phyloP scores from a whole-genome alignment of 2,329 filamentous ascomycete genomes.

The Delphinella strobiligena region DNA sequence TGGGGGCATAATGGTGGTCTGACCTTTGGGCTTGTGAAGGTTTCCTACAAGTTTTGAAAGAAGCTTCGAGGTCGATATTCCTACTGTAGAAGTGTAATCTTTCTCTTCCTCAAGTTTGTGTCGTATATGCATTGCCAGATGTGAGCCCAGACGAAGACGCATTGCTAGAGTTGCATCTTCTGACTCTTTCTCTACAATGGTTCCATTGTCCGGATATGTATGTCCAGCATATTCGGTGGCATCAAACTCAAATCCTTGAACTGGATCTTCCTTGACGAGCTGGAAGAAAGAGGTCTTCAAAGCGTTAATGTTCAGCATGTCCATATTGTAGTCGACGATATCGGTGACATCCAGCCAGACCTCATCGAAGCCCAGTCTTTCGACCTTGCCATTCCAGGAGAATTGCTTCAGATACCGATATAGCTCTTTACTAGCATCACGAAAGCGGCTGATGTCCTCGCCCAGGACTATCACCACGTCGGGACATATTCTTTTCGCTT shows the following conservation, averaged over 20 bases:
- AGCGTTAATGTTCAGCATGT: constrained; percentile 54
- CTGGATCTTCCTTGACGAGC: constrained; percentile 60
- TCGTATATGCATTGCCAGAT: constrained; percentile 66
- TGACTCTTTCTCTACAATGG: constrained; percentile 5
- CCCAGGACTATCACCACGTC: constrained; percentile 77
- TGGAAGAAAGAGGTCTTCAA: constrained; percentile 66
- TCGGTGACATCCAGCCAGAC: constrained; percentile 73
- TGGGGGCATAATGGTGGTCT: constrained; percentile 70
- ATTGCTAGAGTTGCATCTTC: constrained; percentile 22
- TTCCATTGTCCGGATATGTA: constrained; percentile 34
- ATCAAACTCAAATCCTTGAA: constrained; percentile 69
- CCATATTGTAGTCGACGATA: constrained; percentile 69
- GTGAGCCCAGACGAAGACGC: constrained; percentile 64
- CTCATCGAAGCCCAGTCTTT: constrained; percentile 85
- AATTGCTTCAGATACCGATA: constrained; percentile 60
- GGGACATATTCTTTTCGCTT: constrained; percentile 69
- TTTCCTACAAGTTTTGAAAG: constrained; percentile 76
- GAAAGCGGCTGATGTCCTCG: constrained; percentile 75
- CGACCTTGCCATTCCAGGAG: constrained; percentile 67
- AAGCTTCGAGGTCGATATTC: constrained; percentile 77
- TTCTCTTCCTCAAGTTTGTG: constrained; percentile 59
- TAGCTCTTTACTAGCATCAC: constrained; percentile 71
- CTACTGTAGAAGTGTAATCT: constrained; percentile 79
- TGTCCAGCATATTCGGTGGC: constrained; percentile 55
- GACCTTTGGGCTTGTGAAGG: constrained; percentile 73